phyloP scores from a whole-genome alignment of 1,284 basidiomycete genomes.

The Coriolopsis trogii region DNA sequence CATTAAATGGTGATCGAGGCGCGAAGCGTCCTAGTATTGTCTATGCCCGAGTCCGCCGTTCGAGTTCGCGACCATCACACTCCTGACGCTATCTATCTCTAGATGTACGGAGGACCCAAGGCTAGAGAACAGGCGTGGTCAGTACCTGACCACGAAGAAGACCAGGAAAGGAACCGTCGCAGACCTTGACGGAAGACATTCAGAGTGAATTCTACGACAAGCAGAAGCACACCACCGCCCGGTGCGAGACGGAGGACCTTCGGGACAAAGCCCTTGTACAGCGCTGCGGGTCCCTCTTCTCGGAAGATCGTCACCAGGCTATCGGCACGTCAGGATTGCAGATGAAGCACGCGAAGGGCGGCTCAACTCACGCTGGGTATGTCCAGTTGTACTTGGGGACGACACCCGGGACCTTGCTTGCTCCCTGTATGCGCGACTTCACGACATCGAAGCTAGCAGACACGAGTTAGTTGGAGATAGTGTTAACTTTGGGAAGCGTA shows the following conservation, averaged over 20 bases:
- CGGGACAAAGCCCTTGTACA: conserved; percentile 94
- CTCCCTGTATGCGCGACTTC: conserved; percentile 93
- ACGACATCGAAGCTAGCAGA: conserved; percentile 64
- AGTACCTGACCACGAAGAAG: neutral
- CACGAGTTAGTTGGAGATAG: neutral
- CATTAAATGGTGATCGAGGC: too few relatives aligned
- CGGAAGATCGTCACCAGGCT: conserved; percentile 79
- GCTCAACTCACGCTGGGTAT: conserved; percentile 73
- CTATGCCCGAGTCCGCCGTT: too few relatives aligned
- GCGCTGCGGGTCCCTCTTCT: conserved; percentile 87
- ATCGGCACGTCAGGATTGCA: neutral
- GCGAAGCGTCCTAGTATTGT: neutral
- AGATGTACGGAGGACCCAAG: conserved; percentile 29
- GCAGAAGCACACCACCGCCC: conserved; percentile 91
- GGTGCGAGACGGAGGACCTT: conserved; percentile 89
- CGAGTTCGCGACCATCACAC: neutral
- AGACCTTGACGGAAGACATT: conserved; percentile 73
- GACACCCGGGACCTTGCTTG: conserved; percentile 65
- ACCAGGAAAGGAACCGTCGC: neutral
- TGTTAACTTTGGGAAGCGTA: conserved; percentile 37
- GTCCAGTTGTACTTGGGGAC: conserved; percentile 92
- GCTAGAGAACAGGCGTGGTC: neutral
- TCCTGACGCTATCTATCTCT: neutral
- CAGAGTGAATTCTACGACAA: conserved; percentile 88
- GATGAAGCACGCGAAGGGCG: neutral